A percentile compares a stretch with the other conserved stretches of the same genome.
Evolutionary conservation across 352 stramenopile genomes (phyloP).

Genomic region (Peronosclerospora sorghi): DNA sequence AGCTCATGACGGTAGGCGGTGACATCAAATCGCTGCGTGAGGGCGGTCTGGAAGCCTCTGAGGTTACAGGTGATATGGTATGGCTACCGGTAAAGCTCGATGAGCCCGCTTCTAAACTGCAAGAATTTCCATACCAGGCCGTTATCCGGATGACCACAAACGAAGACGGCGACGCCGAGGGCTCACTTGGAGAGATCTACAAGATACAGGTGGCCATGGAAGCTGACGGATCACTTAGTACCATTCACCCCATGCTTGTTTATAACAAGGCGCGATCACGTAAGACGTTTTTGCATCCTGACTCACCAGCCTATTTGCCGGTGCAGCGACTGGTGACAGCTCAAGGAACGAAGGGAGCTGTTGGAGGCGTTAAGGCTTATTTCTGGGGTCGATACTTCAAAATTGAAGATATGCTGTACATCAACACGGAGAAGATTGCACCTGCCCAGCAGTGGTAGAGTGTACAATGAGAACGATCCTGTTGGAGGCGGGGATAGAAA

Average conservation of each 20-base stretch:
- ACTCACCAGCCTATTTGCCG: conserved; percentile 62
- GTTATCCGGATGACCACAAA: conserved; percentile 79
- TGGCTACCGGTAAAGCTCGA: conserved; percentile 81
- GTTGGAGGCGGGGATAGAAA: conserved; percentile 3
- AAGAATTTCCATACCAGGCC: conserved; percentile 71
- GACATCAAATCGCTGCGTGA: conserved; percentile 54
- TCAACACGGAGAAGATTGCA: conserved; percentile 76
- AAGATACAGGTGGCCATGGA: conserved; percentile 83
- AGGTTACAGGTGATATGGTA: conserved; percentile 28
- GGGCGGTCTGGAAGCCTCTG: conserved; percentile 1
- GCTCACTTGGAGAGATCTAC: conserved; percentile 79
- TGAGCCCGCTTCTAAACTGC: conserved; percentile 63
- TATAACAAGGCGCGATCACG: conserved; percentile 82
- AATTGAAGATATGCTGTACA: conserved; percentile 77
- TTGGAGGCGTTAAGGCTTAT: conserved; percentile 75
- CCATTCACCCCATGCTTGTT: conserved; percentile 74
- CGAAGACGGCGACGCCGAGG: conserved; percentile 55
- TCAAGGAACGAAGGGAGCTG: conserved; percentile 42
- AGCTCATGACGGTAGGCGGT: conserved; percentile 78
- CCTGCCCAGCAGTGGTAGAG: conserved; percentile 69
- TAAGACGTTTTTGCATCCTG: conserved; percentile 81
- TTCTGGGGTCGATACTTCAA: conserved; percentile 83
- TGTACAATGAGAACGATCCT: neutral
- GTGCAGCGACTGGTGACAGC: conserved; percentile 52
- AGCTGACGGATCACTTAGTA: conserved; percentile 45